A percentile compares a stretch with the other conserved stretches of the same genome.
phyloP scores from a whole-genome alignment of 1,139 yeast species.

The Yamadazyma spencermartinsiae region DNA sequence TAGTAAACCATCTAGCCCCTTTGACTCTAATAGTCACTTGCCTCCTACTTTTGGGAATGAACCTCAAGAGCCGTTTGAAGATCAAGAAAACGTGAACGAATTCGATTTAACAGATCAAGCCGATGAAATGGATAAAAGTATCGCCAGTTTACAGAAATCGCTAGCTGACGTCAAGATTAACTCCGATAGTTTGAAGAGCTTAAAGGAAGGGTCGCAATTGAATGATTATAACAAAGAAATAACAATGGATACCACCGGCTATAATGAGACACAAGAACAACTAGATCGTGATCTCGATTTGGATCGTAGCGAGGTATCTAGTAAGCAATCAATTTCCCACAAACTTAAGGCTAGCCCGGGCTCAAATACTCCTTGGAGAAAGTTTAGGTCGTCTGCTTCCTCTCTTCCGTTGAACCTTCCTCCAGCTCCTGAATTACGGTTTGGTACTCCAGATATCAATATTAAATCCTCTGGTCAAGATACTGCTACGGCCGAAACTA shows the following conservation, averaged over 20 bases:
- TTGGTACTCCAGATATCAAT: conserved; percentile 7
- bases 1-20: conserved; percentile 29
- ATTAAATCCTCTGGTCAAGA: conserved; percentile 7
- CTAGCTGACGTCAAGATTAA: conserved; percentile 19
- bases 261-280: conserved; percentile 32
- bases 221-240: neutral
- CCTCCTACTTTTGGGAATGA: neutral
- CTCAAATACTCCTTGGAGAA: conserved; percentile 33
- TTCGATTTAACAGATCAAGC: conserved; percentile 2
- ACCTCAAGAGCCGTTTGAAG: neutral
- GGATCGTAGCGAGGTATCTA: conserved; percentile 15
- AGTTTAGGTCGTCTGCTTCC: conserved; percentile 23
- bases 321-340: conserved; percentile 8
- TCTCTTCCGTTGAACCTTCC: conserved; percentile 6
- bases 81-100: neutral
- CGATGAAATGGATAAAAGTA: conserved; percentile 24
- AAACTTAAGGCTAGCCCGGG: conserved; percentile 13
- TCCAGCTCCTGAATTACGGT: conserved; percentile 15
- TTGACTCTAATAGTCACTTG: conserved; percentile 27
- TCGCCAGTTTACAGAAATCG: conserved; percentile 24
- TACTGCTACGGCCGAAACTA: conserved; percentile 10
- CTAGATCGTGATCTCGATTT: conserved; percentile 32
- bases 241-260: conserved; percentile 23
- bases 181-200: conserved; percentile 3
- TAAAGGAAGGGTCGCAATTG: neutral